These are phyloP conservation scores for Sporothrix brasiliensis DNA, from an alignment of 2,329 filamentous ascomycete genomes.

Conservation along the genomic window DNA sequence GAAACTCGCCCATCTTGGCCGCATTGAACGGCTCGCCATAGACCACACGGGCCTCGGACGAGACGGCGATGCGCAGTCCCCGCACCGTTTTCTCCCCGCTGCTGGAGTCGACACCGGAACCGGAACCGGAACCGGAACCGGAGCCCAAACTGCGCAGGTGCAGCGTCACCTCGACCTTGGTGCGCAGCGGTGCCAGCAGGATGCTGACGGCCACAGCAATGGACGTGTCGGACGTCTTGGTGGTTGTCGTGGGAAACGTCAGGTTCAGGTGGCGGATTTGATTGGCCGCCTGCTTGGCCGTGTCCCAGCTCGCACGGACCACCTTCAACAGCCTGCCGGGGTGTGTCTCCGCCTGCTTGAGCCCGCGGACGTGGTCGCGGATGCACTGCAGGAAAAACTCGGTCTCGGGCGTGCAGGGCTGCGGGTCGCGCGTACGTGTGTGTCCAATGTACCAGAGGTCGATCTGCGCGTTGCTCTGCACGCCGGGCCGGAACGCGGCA, in stretches of 20 bases:
- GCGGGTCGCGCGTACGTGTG: conserved; percentile 55
- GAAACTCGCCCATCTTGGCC: conserved; percentile 72
- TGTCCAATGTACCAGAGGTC: conserved; percentile 71
- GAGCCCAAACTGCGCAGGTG: conserved; percentile 47
- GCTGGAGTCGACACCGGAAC: conserved; percentile 35
- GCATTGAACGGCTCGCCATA: conserved; percentile 80
- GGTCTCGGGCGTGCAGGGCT: conserved; percentile 64
- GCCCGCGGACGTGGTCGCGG: conserved; percentile 65
- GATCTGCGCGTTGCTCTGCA: conserved; percentile 58
- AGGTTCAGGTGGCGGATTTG: conserved; percentile 65
- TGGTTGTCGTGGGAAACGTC: conserved; percentile 66
- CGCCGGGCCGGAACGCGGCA: conserved; percentile 57
- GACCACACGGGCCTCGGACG: conserved; percentile 63
- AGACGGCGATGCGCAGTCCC: conserved; percentile 51
- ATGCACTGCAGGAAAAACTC: conserved; percentile 77
- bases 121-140: neutral
- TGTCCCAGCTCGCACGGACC: conserved; percentile 68
- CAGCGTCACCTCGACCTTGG: conserved; percentile 67
- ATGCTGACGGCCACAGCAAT: conserved; percentile 65
- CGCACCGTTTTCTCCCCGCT: conserved; percentile 45
- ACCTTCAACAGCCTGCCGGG: conserved; percentile 61
- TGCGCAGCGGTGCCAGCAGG: conserved; percentile 65
- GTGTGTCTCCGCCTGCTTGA: conserved; percentile 61
- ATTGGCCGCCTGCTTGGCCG: conserved; percentile 60
- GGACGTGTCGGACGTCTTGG: conserved; percentile 65